Evolutionary conservation across 495 filamentous ascomycete species (phyloP).

Genomic region (Neurospora sp.): DNA sequence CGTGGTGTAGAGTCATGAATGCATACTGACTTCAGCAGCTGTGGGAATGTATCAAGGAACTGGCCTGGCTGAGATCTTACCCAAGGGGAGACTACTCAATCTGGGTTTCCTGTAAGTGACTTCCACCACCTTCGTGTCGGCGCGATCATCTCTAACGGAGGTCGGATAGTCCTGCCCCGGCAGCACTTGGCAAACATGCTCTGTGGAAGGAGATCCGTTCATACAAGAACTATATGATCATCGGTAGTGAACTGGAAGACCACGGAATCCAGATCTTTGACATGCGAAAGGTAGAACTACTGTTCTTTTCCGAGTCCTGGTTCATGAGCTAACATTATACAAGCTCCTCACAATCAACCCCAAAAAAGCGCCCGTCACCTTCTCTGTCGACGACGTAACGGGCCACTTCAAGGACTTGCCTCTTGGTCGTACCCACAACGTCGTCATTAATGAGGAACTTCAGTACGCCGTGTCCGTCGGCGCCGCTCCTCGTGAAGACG

Average conservation of each 20-base stretch:
- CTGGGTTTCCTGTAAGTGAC: conserved; percentile 33
- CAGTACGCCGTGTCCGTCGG: conserved; percentile 44
- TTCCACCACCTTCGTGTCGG: background rate
- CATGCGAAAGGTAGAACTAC: conserved; percentile 26
- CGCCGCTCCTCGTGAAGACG: conserved; percentile 33
- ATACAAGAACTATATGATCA: conserved; percentile 34
- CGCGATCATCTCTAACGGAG: background rate
- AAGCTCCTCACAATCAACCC: background rate
- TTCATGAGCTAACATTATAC: background rate
- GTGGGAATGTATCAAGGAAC: conserved; percentile 9
- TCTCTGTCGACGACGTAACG: conserved; percentile 26
- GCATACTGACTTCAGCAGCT: background rate
- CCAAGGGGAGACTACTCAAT: conserved; percentile 35
- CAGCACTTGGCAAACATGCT: background rate
- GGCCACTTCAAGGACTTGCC: conserved; percentile 33
- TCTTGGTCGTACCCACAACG: conserved; percentile 39
- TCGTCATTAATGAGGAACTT: conserved; percentile 41
- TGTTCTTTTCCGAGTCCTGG: conserved; percentile 13
- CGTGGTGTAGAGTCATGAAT: background rate
- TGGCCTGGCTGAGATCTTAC: conserved; percentile 39
- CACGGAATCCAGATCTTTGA: conserved; percentile 47
- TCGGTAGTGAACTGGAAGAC: conserved; percentile 38
- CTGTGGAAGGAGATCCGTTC: conserved; percentile 27
- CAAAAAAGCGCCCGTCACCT: conserved; percentile 14
- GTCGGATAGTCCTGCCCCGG: background rate